Evolutionary conservation across 257 asterid species (phyloP).

Genomic region (Capsicum baccatum): DNA sequence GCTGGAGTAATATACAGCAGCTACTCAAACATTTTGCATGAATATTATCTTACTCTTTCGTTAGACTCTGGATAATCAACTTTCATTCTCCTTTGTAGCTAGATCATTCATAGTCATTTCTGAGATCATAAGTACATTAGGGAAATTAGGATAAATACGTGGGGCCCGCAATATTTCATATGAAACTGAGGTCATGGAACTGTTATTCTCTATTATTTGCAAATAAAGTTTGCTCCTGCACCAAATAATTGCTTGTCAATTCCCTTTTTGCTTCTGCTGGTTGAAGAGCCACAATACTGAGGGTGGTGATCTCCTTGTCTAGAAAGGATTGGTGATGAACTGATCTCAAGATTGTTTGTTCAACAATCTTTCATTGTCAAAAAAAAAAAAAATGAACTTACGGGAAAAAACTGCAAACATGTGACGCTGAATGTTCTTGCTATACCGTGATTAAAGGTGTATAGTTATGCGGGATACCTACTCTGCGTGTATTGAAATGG

Average conservation of each 20-base stretch:
- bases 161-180: background rate
- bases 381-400: background rate
- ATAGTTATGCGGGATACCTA: background rate
- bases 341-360: background rate
- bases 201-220: background rate
- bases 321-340: conserved; percentile 14
- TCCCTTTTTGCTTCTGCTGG: conserved; percentile 22
- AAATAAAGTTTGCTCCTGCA: conserved; percentile 19
- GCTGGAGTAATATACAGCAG: background rate
- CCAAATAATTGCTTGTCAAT: background rate
- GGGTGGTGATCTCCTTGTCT: background rate
- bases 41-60: conserved; percentile 13
- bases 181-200: conserved; percentile 22
- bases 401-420: background rate
- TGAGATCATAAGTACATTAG: background rate
- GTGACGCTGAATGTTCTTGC: background rate
- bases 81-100: conserved; percentile 14
- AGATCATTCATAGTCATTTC: background rate
- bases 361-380: conserved; percentile 7
- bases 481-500: background rate
- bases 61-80: conserved; percentile 13
- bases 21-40: conserved; percentile 10
- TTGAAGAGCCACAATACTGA: conserved; percentile 12
- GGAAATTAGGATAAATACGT: background rate
- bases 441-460: background rate